Base-by-base conservation (phyloP, 805 yeast genomes). In the Candida incommunis region DNA sequence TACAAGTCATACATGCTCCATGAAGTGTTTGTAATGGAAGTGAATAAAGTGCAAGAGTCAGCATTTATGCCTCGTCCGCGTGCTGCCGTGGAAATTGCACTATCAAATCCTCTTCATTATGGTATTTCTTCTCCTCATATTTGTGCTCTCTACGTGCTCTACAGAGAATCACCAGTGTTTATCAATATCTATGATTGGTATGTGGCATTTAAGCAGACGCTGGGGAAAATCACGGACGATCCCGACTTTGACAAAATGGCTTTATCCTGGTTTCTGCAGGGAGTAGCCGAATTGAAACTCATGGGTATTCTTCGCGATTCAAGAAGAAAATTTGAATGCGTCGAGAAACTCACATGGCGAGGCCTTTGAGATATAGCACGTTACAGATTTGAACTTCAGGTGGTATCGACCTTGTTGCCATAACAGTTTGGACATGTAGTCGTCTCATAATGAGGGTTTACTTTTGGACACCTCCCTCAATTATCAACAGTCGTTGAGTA, bases 331-430 rank as follows among this genome's bases (percentile, higher is more conserved):
- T 74, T 75, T 24, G 87, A 82, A 52, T 67, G 71, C 45, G 65
- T 83, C 37, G 90, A 83, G 52, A 84, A 81, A 54, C 67, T 77
- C 15, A 60, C 76, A 3, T 83, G 92, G 92, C 79, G 71, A 53
- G 84, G 76, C 23, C 59, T 82, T 15, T 79, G 57, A 50, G n/a
- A n/a, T n/a, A n/a, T n/a, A n/a, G n/a, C n/a, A n/a, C n/a, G n/a
- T n/a, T n/a, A n/a, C n/a, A n/a, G n/a, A n/a, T n/a, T n/a, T n/a
- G n/a, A n/a, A n/a, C n/a, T n/a, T n/a, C n/a, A n/a, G n/a, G n/a
- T n/a, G n/a, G n/a, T n/a, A n/a, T n/a, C n/a, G n/a, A n/a, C n/a
- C n/a, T n/a, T n/a, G n/a, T n/a, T n/a, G n/a, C n/a, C n/a, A n/a
- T n/a, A n/a, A n/a, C n/a, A n/a, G n/a, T n/a, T n/a, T n/a, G n/a